Evolutionary conservation across 1,139 yeast genomes (phyloP).

Genomic region (Yamadazyma jaroonii): DNA sequence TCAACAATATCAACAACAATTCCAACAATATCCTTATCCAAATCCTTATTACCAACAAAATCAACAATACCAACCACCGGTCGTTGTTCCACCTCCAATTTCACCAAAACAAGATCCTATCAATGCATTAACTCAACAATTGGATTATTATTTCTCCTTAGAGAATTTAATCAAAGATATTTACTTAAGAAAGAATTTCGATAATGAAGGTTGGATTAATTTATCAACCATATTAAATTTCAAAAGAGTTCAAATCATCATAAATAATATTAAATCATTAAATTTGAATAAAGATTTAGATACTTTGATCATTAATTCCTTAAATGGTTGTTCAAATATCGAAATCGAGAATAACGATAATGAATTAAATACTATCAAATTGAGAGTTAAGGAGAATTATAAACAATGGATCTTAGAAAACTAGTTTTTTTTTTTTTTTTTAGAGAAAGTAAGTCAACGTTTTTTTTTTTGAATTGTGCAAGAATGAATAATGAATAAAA

Average conservation of each 20-base stretch:
- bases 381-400: slow-evolving; percentile 42
- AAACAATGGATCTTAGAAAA: slow-evolving; percentile 40
- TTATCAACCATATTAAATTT: slow-evolving; percentile 63
- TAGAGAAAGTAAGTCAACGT: not conserved
- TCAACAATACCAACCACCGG: slow-evolving; percentile 18
- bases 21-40: slow-evolving; percentile 26
- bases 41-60: slow-evolving; percentile 5
- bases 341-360: slow-evolving; percentile 31
- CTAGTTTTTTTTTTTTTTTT: slow-evolving; percentile 2
- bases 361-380: slow-evolving; percentile 28
- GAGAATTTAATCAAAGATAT: slow-evolving; percentile 85
- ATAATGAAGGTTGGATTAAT: slow-evolving; percentile 67
- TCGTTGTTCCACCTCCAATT: slow-evolving; percentile 46
- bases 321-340: slow-evolving; percentile 37
- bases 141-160: slow-evolving; percentile 84
- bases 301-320: slow-evolving; percentile 29
- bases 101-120: slow-evolving; percentile 49
- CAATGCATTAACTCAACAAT: slow-evolving; percentile 57
- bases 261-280: slow-evolving; percentile 39
- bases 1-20: slow-evolving; percentile 10
- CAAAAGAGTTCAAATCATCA: slow-evolving; percentile 64
- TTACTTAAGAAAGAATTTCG: slow-evolving; percentile 77
- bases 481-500: not conserved
- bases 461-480: not conserved
- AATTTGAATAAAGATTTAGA: slow-evolving; percentile 24